Evolutionary conservation across 108 stramenopile species (phyloP).

Genomic region (Cyclotella sp.): DNA sequence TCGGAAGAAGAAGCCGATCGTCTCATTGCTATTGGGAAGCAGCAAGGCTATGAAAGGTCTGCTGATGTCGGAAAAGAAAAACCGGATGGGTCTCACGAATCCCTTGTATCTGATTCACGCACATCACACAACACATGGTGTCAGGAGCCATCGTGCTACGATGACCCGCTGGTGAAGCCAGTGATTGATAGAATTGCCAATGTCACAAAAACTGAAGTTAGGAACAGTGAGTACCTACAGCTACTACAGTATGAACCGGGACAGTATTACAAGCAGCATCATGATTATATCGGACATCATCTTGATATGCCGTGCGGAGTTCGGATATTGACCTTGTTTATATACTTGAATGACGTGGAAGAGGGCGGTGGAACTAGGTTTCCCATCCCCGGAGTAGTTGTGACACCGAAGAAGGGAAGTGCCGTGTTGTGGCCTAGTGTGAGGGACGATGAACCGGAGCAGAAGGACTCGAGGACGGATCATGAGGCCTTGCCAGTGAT

Average conservation of each 20-base stretch:
- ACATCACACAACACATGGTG: slow-evolving; percentile 79
- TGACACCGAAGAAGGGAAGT: slow-evolving; percentile 65
- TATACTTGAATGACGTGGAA: slow-evolving; percentile 87
- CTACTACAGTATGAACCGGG: slow-evolving; percentile 69
- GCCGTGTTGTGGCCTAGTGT: slow-evolving; percentile 78
- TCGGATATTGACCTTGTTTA: slow-evolving; percentile 84
- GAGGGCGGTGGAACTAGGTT: slow-evolving; percentile 63
- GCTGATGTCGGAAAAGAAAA: slow-evolving; percentile 67
- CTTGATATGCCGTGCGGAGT: slow-evolving; percentile 71
- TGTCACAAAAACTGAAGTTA: slow-evolving; percentile 53
- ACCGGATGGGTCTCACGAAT: slow-evolving; percentile 70
- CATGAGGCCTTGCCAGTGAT: slow-evolving; percentile 69
- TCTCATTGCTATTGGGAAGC: slow-evolving; percentile 62
- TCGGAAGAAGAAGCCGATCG: slow-evolving; percentile 64
- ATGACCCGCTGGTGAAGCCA: slow-evolving; percentile 34
- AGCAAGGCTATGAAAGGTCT: slow-evolving; percentile 57
- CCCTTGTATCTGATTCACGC: slow-evolving; percentile 30
- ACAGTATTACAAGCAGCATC: slow-evolving; percentile 65
- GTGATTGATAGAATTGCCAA: slow-evolving; percentile 61
- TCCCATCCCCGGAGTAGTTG: slow-evolving; percentile 33
- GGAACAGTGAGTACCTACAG: slow-evolving; percentile 74
- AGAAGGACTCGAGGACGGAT: slow-evolving; percentile 59
- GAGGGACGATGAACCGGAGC: slow-evolving; percentile 54
- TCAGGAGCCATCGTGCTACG: slow-evolving; percentile 45
- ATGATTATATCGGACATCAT: slow-evolving; percentile 61